Percentiles rank a stretch among this genome's conserved stretches.
Evolutionary conservation across 768 basidiomycete genomes (phyloP).

Genomic region (Lyophyllum decastes): DNA sequence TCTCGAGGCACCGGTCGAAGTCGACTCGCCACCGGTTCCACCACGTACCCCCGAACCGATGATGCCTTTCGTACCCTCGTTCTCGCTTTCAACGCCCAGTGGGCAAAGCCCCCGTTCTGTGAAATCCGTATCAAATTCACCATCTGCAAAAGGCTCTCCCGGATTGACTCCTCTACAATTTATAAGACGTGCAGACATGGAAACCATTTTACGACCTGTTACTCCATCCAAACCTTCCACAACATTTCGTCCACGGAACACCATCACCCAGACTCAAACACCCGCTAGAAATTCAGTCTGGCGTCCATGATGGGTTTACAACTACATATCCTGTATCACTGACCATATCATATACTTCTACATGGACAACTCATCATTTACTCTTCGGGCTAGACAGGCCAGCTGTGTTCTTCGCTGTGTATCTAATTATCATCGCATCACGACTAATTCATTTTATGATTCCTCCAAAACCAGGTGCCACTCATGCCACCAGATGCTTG

Average conservation of each 20-base stretch:
- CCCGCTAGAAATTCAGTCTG: constrained; percentile 59
- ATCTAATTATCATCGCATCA: constrained; percentile 2
- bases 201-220: constrained; percentile 53
- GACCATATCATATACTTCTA: background rate
- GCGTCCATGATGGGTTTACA: constrained; percentile 51
- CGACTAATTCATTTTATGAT: background rate
- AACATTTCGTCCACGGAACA: constrained; percentile 36
- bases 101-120: constrained; percentile 52
- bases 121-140: constrained; percentile 36
- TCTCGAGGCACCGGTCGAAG: constrained; percentile 50
- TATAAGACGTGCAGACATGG: constrained; percentile 74
- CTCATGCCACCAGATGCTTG: background rate
- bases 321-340: constrained; percentile 10
- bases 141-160: constrained; percentile 71
- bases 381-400: constrained; percentile 1
- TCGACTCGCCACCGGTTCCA: constrained; percentile 30
- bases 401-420: constrained; percentile 6
- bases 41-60: constrained; percentile 69
- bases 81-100: constrained; percentile 62
- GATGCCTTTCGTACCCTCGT: constrained; percentile 59
- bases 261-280: constrained; percentile 40
- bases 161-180: constrained; percentile 76
- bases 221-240: constrained; percentile 65
- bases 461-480: background rate
- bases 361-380: background rate